Evolutionary conservation across 1,284 basidiomycete species (phyloP).

Genomic region (Binderoboletus segoi): DNA sequence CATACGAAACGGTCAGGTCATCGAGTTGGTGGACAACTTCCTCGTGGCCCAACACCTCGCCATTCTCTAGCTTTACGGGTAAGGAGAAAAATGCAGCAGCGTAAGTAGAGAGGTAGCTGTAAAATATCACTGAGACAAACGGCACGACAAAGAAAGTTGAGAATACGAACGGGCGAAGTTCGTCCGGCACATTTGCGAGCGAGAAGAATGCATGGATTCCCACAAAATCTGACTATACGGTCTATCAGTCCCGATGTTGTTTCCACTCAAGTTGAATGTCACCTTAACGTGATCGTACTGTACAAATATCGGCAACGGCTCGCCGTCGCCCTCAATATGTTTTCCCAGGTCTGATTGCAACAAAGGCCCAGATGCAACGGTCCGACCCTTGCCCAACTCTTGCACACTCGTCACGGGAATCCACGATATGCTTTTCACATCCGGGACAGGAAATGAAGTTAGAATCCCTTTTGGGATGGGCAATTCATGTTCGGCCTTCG

Average conservation of each 20-base stretch:
- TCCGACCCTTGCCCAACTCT: conserved; percentile 56
- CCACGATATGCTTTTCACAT: conserved; percentile 91
- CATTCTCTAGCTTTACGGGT: conserved; percentile 73
- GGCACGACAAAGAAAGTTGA: conserved; percentile 2
- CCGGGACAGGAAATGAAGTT: conserved; percentile 83
- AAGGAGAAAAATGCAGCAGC: conserved; percentile 88
- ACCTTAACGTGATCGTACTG: conserved; percentile 90
- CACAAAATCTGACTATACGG: conserved; percentile 87
- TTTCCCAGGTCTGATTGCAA: conserved; percentile 50
- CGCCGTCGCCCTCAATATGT: conserved; percentile 74
- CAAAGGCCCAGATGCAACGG: conserved; percentile 23
- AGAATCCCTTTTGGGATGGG: conserved; percentile 84
- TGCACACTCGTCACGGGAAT: conserved; percentile 87
- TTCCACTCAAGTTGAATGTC: conserved; percentile 17
- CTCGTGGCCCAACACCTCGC: conserved; percentile 79
- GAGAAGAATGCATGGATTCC: conserved; percentile 82
- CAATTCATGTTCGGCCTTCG: conserved; percentile 85
- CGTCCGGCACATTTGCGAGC: conserved; percentile 67
- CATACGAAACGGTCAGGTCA: conserved; percentile 90
- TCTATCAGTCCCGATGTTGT: conserved; percentile 9
- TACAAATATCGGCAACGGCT: conserved; percentile 82
- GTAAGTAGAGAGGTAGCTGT: conserved; percentile 82
- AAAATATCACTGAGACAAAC: conserved; percentile 8
- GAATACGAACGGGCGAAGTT: conserved; percentile 71
- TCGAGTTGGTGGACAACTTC: conserved; percentile 91